Evolutionary conservation across 2,329 filamentous ascomycete species (phyloP).

Genomic region (Aspergillus ruber): DNA sequence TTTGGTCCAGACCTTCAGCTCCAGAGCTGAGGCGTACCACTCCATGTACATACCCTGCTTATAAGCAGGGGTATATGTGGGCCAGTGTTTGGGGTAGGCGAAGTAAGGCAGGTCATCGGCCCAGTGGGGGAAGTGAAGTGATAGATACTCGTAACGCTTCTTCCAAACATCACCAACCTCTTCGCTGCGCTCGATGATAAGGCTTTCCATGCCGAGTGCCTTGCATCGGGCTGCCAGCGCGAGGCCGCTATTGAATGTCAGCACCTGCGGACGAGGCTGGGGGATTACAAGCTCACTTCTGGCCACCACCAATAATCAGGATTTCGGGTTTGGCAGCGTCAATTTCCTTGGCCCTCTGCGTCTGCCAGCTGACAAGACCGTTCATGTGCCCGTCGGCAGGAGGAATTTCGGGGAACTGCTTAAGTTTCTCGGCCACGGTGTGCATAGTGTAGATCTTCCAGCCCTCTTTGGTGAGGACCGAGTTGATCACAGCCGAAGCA

Average conservation of each 20-base stretch:
- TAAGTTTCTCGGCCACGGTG: too few relatives aligned
- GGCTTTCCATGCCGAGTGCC: conserved; percentile 18
- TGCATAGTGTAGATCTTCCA: too few relatives aligned
- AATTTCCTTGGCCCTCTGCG: conserved; percentile 13
- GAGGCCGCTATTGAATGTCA: too few relatives aligned
- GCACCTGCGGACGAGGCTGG: too few relatives aligned
- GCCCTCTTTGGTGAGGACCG: too few relatives aligned
- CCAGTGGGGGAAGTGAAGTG: conserved; percentile 27
- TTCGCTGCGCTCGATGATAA: conserved; percentile 25
- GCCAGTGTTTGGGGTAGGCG: conserved; percentile 25
- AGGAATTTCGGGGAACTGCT: too few relatives aligned
- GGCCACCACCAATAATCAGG: conserved; percentile 19
- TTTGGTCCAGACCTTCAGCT: conserved; percentile 22
- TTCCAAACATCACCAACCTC: conserved; percentile 24
- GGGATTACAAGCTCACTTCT: conserved; percentile 11
- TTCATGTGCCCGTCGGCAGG: too few relatives aligned
- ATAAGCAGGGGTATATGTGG: conserved; percentile 25
- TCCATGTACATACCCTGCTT: conserved; percentile 24
- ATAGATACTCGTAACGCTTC: conserved; percentile 27
- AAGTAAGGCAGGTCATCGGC: conserved; percentile 25
- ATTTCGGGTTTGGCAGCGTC: conserved; percentile 20
- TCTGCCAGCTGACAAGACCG: too few relatives aligned
- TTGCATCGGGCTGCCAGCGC: conserved; percentile 19
- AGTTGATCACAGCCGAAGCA: too few relatives aligned
- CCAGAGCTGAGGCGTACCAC: conserved; percentile 22